A percentile compares a stretch with the other conserved stretches of the same genome.
phyloP scores from a whole-genome alignment of 1,284 basidiomycete species.

The Irpex lacteus region DNA sequence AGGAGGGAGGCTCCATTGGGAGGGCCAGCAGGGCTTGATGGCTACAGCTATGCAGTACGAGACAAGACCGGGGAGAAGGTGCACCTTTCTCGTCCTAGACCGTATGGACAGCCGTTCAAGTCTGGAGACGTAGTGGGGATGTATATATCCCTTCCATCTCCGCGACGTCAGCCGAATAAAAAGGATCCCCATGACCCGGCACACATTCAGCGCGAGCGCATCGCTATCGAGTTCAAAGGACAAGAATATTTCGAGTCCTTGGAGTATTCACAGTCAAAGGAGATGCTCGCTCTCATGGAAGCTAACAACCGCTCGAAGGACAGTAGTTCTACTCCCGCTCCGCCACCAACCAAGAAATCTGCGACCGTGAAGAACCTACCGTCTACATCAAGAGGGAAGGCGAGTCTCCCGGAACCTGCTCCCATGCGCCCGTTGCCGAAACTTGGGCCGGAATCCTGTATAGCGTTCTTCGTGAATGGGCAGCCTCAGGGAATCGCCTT shows the following conservation, averaged over 20 bases:
- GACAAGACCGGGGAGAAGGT: slow-evolving; percentile 94
- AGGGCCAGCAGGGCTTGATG: slow-evolving; percentile 91
- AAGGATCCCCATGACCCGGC: slow-evolving; percentile 71
- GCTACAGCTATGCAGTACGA: slow-evolving; percentile 88
- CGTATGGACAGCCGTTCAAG: slow-evolving; percentile 74
- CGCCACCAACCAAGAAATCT: slow-evolving; percentile 60
- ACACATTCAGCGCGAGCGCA: slow-evolving; percentile 79
- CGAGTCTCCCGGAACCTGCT: slow-evolving; percentile 28
- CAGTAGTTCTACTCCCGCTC: slow-evolving; percentile 53
- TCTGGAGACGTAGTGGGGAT: slow-evolving; percentile 92
- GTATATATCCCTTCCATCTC: slow-evolving; percentile 82
- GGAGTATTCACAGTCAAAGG: slow-evolving; percentile 89
- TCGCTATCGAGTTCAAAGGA: slow-evolving; percentile 94
- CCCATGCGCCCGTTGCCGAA: slow-evolving; percentile 69
- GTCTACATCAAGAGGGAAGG: slow-evolving; percentile 26
- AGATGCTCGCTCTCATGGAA: slow-evolving; percentile 89
- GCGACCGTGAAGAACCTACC: slow-evolving; percentile 67
- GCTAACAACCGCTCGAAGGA: slow-evolving; percentile 43
- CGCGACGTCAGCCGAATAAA: slow-evolving; percentile 49
- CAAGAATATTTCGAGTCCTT: slow-evolving; percentile 95
- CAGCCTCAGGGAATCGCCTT: slow-evolving; percentile 85
- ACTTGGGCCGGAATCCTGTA: slow-evolving; percentile 63
- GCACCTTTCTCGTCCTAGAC: slow-evolving; percentile 75
- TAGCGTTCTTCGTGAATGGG: slow-evolving; percentile 94
- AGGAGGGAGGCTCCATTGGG: slow-evolving; percentile 91